Evolutionary conservation across 2,329 filamentous ascomycete genomes (phyloP).

Genomic region (Corniculantispora saksenae): DNA sequence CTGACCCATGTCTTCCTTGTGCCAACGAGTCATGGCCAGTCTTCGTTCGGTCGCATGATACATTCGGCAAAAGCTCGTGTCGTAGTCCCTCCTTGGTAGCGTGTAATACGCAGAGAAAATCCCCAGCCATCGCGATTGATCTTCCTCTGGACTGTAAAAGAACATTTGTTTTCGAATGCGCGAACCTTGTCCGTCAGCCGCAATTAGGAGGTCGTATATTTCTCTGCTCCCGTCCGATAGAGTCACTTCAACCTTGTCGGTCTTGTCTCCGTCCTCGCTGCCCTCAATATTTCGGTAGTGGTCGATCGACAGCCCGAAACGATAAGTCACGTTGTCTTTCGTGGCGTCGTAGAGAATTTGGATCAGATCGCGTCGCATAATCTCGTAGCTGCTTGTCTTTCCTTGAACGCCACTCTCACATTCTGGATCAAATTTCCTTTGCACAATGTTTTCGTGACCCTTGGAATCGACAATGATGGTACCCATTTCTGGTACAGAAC

Average conservation of each 20-base stretch:
- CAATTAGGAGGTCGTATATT: slow-evolving; percentile 53
- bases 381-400: slow-evolving; percentile 56
- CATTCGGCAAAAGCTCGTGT: slow-evolving; percentile 17
- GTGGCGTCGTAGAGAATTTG: slow-evolving; percentile 48
- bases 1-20: slow-evolving; percentile 4
- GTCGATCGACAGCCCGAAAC: slow-evolving; percentile 33
- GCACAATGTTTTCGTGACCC: slow-evolving; percentile 28
- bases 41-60: slow-evolving; percentile 14
- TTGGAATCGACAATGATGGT: slow-evolving; percentile 44
- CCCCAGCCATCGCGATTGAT: slow-evolving; percentile 12
- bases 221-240: slow-evolving; percentile 46
- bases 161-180: slow-evolving; percentile 22
- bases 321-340: slow-evolving; percentile 28
- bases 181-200: slow-evolving; percentile 50
- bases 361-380: slow-evolving; percentile 58
- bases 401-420: slow-evolving; percentile 43
- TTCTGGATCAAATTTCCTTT: slow-evolving; percentile 33
- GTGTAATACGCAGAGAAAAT: slow-evolving; percentile 16
- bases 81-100: slow-evolving; percentile 13
- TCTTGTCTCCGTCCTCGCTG: slow-evolving; percentile 31
- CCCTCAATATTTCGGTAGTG: slow-evolving; percentile 28
- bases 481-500: slow-evolving; percentile 50
- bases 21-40: slow-evolving; percentile 18
- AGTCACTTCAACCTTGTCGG: slow-evolving; percentile 11
- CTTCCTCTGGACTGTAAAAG: slow-evolving; percentile 11